Percentiles rank a stretch among this genome's conserved stretches.
These are phyloP conservation scores for Arthrobotrys sinensis DNA, from an alignment of 2,329 filamentous ascomycete species.

Conservation along the genomic window DNA sequence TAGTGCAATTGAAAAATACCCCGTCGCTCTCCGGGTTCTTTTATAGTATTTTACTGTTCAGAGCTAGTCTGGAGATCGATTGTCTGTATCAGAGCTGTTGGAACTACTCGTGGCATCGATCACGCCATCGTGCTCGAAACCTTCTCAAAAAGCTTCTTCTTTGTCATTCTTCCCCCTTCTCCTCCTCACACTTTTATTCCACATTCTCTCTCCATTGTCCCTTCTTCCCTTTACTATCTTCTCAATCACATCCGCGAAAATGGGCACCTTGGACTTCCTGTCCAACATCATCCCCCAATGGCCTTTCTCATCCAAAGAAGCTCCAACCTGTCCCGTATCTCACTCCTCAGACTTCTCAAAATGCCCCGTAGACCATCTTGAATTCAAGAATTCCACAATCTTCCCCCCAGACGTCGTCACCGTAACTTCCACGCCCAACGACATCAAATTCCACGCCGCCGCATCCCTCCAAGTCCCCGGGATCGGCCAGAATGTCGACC, in stretches of 20 bases:
- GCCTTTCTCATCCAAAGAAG: conserved; percentile 31
- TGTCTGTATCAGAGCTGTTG: conserved; percentile 17
- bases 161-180: conserved; percentile 3
- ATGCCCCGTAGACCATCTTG: conserved; percentile 21
- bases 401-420: conserved; percentile 39
- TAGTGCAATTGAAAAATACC: neutral
- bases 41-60: neutral
- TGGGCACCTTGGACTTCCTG: conserved; percentile 51
- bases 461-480: conserved; percentile 42
- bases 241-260: conserved; percentile 12
- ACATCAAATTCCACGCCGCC: conserved; percentile 40
- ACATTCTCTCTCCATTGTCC: neutral
- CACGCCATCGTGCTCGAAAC: conserved; percentile 46
- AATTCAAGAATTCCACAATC: conserved; percentile 8
- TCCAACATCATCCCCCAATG: conserved; percentile 47
- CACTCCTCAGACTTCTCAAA: conserved; percentile 17
- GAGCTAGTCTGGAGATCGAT: neutral
- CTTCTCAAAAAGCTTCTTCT: conserved; percentile 29
- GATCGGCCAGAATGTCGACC: conserved; percentile 44
- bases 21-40: neutral
- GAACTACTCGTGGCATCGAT: conserved; percentile 34
- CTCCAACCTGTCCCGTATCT: conserved; percentile 8
- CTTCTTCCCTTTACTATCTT: neutral
- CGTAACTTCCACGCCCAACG: conserved; percentile 5
- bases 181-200: neutral